phyloP scores from a whole-genome alignment of 2,329 filamentous ascomycete species.

The Alternaria viburni region DNA sequence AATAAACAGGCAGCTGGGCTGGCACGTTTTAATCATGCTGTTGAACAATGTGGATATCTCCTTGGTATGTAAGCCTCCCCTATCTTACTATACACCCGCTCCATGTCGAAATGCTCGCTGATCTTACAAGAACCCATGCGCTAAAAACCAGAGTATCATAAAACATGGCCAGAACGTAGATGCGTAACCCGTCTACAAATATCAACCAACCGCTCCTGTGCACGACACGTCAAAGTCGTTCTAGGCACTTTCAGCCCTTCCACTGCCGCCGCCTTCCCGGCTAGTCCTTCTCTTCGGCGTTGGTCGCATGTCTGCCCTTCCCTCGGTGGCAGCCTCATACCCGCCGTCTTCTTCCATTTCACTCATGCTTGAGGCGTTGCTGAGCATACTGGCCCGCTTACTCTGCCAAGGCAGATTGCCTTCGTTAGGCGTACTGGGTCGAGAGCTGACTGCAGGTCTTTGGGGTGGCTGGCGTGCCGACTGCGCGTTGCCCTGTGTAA shows the following conservation, averaged over 20 bases:
- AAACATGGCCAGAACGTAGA: slow-evolving; percentile 4
- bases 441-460: slow-evolving; percentile 14
- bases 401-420: slow-evolving; percentile 32
- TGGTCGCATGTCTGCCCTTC: not conserved
- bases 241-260: slow-evolving; percentile 23
- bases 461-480: slow-evolving; percentile 29
- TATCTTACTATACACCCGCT: not conserved
- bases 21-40: not conserved
- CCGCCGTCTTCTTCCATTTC: slow-evolving; percentile 14
- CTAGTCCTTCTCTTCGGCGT: slow-evolving; percentile 10
- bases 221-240: slow-evolving; percentile 14
- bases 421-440: slow-evolving; percentile 39
- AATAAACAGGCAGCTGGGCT: not conserved
- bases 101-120: not conserved
- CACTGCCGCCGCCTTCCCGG: slow-evolving; percentile 15
- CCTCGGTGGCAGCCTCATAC: slow-evolving; percentile 15
- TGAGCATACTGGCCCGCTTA: slow-evolving; percentile 43
- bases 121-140: not conserved
- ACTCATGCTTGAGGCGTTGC: slow-evolving; percentile 32
- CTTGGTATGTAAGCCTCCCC: too few species aligned
- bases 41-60: not conserved
- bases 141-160: not conserved
- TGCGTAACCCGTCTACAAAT: not conserved
- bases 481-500: slow-evolving; percentile 33
- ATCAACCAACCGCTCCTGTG: not conserved